Conservation (phyloP, 805 yeast genomes). For the Saturnispora kantuleensis region DNA sequence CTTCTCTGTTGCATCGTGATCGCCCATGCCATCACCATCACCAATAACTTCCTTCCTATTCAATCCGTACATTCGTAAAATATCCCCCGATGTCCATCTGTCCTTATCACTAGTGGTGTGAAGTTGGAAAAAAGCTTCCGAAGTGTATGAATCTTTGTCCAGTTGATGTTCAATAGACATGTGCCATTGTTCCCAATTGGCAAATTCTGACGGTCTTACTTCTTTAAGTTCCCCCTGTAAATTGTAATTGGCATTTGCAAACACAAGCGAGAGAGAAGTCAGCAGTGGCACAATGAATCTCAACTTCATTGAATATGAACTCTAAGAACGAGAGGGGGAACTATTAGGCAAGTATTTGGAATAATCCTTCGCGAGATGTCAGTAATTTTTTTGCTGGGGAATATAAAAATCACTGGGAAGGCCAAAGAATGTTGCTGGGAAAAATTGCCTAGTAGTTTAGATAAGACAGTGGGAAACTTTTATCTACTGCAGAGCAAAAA, state of each 20-base stretch:
- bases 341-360: no score
- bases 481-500: no score
- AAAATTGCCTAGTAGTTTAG: no score
- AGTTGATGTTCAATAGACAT: constrained; percentile 83
- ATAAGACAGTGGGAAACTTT: no score
- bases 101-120: constrained; percentile 56
- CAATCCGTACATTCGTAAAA: constrained; percentile 74
- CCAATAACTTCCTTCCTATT: constrained; percentile 66
- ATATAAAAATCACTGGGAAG: no score
- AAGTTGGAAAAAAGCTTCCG: constrained; percentile 64
- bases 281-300: background rate
- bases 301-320: background rate
- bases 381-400: no score
- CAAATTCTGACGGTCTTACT: constrained; percentile 34
- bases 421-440: no score
- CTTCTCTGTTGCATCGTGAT: constrained; percentile 54
- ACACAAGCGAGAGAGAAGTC: background rate
- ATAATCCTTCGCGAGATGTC: no score
- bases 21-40: constrained; percentile 83
- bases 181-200: constrained; percentile 79
- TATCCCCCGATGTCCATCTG: constrained; percentile 34
- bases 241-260: constrained; percentile 2
- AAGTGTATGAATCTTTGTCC: constrained; percentile 8
- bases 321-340: no score
- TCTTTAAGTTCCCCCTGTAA: constrained; percentile 27